phyloP scores from a whole-genome alignment of 2,329 filamentous ascomycete genomes.

The Lanzia echinophila region DNA sequence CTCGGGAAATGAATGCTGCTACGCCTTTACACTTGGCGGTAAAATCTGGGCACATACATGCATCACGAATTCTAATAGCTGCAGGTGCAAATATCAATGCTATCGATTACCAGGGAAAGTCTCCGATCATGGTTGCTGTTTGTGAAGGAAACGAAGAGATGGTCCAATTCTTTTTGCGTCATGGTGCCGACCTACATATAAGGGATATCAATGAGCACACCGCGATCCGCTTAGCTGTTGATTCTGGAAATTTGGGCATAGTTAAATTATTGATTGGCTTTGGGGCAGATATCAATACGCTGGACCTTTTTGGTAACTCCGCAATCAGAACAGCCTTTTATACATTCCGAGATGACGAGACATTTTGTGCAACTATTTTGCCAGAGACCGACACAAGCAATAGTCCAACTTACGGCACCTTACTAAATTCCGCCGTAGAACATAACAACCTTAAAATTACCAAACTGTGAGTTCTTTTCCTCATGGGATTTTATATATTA shows the following conservation, averaged over 20 bases:
- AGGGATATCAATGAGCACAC: too few species aligned
- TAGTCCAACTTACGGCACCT: not conserved
- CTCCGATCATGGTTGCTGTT: not conserved
- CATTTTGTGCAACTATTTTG: not conserved
- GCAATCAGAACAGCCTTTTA: not conserved
- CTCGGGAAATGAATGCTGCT: not conserved
- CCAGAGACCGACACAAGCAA: not conserved
- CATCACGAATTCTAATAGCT: not conserved
- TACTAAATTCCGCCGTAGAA: not conserved
- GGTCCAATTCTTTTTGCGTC: not conserved
- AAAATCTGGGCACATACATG: not conserved
- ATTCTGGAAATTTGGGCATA: too few species aligned
- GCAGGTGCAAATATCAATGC: not conserved
- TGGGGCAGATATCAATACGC: too few species aligned
- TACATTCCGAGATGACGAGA: not conserved
- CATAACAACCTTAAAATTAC: not conserved
- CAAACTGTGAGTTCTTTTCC: not conserved
- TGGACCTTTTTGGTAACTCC: not conserved
- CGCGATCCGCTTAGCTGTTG: too few species aligned
- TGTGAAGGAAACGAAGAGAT: accelerated
- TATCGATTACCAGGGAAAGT: accelerated
- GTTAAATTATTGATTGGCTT: too few species aligned
- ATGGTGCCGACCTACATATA: not conserved
- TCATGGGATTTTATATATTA: too few species aligned
- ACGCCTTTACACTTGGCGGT: not conserved